phyloP scores from a whole-genome alignment of 331 rosid species.

The Rhamnella rubrinervis region DNA sequence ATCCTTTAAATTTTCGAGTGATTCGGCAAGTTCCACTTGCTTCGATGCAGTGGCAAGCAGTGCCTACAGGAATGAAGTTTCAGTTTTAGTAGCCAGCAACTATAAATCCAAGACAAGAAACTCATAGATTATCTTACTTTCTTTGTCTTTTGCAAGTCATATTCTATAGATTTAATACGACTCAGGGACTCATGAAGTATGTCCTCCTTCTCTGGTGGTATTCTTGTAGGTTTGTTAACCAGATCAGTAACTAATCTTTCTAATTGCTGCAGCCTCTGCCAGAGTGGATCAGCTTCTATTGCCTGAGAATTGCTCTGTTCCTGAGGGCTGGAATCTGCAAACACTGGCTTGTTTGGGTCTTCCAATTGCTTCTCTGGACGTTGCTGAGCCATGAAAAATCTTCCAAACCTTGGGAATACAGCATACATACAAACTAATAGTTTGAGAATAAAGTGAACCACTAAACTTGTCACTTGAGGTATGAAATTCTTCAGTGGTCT shows the following conservation, averaged over 20 bases:
- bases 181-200: constrained; percentile 83
- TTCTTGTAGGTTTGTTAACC: constrained; percentile 68
- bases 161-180: constrained; percentile 82
- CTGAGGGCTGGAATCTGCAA: constrained; percentile 40
- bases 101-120: constrained; percentile 24
- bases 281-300: constrained; percentile 53
- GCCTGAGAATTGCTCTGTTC: constrained; percentile 41
- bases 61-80: constrained; percentile 50
- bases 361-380: constrained; percentile 30
- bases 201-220: constrained; percentile 89
- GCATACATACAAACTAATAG: constrained; percentile 52
- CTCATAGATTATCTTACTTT: constrained; percentile 49
- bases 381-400: constrained; percentile 28
- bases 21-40: constrained; percentile 94
- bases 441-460: constrained; percentile 46
- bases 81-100: constrained; percentile 12
- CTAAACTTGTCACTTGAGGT: constrained; percentile 37
- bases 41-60: constrained; percentile 84
- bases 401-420: constrained; percentile 44
- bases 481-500: constrained; percentile 42
- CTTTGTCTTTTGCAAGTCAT: constrained; percentile 91
- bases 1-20: constrained; percentile 68
- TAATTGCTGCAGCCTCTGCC: constrained; percentile 79
- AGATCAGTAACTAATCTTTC: constrained; percentile 76
- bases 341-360: constrained; percentile 25